phyloP scores from a whole-genome alignment of 2,329 filamentous ascomycete species.

The Paecilomyces fulvus region DNA sequence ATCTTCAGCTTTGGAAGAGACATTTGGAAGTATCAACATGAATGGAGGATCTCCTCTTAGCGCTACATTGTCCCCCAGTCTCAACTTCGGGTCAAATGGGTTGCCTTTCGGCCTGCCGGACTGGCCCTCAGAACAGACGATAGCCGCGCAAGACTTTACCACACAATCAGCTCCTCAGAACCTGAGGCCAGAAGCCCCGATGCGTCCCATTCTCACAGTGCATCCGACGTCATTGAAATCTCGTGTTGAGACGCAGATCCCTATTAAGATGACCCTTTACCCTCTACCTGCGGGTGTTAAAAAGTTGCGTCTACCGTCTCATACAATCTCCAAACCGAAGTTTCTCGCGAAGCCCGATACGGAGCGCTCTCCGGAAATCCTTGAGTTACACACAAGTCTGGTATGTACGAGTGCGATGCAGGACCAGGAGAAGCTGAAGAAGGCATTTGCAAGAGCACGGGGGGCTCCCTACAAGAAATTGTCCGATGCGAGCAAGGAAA shows the following conservation, averaged over 20 bases:
- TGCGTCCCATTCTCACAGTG: conserved; percentile 46
- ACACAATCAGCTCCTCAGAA: conserved; percentile 17
- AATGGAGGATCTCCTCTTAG: conserved; percentile 35
- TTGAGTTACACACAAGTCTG: conserved; percentile 71
- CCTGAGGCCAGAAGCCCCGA: conserved; percentile 21
- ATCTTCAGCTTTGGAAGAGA: conserved; percentile 37
- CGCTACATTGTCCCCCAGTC: conserved; percentile 26
- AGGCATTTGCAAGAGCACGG: conserved; percentile 55
- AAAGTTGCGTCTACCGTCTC: conserved; percentile 74
- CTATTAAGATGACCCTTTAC: conserved; percentile 70
- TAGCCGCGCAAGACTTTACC: conserved; percentile 14
- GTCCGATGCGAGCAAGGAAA: conserved; percentile 29
- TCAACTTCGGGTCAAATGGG: conserved; percentile 26
- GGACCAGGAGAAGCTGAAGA: conserved; percentile 55
- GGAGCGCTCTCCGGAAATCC: conserved; percentile 59
- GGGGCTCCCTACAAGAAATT: conserved; percentile 31
- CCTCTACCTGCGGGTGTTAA: conserved; percentile 67
- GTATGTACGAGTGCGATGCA: conserved; percentile 92
- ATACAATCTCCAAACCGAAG: conserved; percentile 93
- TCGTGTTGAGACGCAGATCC: conserved; percentile 92
- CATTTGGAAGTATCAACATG: conserved; percentile 38
- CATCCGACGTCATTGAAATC: conserved; percentile 70
- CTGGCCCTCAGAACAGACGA: conserved; percentile 6
- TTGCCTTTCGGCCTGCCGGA: conserved; percentile 30
- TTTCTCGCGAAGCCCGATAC: conserved; percentile 66